phyloP scores from a whole-genome alignment of 148 eudicot species.

The Agrostemma githago region DNA sequence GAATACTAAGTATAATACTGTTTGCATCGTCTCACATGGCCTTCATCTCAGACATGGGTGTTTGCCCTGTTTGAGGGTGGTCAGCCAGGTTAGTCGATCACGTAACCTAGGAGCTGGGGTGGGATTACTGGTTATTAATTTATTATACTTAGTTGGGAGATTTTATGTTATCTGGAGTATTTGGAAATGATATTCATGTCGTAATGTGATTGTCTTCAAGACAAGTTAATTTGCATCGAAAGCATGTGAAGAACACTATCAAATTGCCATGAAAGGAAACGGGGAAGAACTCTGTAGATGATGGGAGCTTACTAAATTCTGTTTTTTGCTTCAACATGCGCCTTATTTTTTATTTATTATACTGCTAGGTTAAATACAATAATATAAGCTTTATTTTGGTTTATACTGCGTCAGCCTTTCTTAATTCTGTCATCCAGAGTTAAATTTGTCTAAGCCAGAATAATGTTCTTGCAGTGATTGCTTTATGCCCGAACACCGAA shows the following conservation, averaged over 20 bases:
- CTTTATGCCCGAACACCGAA: constrained; percentile 81
- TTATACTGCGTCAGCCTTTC: not conserved
- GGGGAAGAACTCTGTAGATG: not conserved
- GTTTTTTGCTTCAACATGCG: not conserved
- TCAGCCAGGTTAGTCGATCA: not conserved
- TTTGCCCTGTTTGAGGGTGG: not conserved
- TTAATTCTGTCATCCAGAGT: not conserved
- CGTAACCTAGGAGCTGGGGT: not conserved
- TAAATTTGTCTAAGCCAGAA: not conserved
- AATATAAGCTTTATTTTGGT: not conserved
- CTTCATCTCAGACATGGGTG: not conserved
- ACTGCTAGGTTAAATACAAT: not conserved
- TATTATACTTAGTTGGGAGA: not conserved
- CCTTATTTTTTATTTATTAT: not conserved
- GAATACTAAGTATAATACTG: not conserved
- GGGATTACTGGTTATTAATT: not conserved
- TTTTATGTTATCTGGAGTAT: not conserved
- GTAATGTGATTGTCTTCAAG: not conserved
- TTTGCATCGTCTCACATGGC: not conserved
- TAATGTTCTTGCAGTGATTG: constrained; percentile 65
- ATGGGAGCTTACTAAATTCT: not conserved
- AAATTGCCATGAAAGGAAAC: not conserved
- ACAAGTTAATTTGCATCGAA: not conserved
- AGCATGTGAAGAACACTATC: not conserved
- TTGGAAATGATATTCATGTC: not conserved